Base-by-base conservation (phyloP, 306 rosid genomes). In the Castanea mollissima region DNA sequence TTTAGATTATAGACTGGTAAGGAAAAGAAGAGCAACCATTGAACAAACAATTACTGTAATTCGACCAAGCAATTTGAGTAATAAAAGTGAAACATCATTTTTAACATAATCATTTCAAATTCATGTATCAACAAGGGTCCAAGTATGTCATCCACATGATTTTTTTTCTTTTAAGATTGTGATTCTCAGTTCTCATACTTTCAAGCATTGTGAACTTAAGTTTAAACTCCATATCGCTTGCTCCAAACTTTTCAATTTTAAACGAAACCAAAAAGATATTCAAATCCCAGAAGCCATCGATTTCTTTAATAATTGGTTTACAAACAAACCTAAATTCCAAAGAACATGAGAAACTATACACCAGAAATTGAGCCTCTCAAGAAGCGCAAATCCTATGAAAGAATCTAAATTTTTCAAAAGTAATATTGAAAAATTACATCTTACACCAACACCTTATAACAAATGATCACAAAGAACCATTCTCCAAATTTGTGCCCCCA, bases 11-110 rank as follows among this genome's bases (percentile, higher is more conserved):
- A 20, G 64, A 58, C 32, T 58, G 23, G 44, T 6, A 27, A 54
- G 49, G 38, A 32, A n/a, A 52, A 76, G 64, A 19, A 38, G 35
- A 73, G 79, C 79, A 73, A 32, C 63, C 34, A 34, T 20, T 74
- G 56, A 71, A 49, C 55, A 78, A 51, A 63, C 1, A 12, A 49
- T 49, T 11, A 55, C 27, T 52, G 12, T 35, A 34, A 70, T 75
- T 73, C 29, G 60, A 38, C 35, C 29, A 62, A 44, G 58, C 29
- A 27, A 59, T 69, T 60, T 16, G 58, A 55, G 41, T 46, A 69
- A 63, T 3, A 15, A 35, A 73, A 6, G 9, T 31, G 52, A 67
- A 34, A 67, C 51, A 52, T 21, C 74, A 73, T 16, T 21, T 64
- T 64, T 13, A 27, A 58, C 67, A 31, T 12, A 7, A 70, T 68